These are phyloP conservation scores for Diutina pseudorugosa DNA, from an alignment of 1,139 yeast species.

Conservation along the genomic window DNA sequence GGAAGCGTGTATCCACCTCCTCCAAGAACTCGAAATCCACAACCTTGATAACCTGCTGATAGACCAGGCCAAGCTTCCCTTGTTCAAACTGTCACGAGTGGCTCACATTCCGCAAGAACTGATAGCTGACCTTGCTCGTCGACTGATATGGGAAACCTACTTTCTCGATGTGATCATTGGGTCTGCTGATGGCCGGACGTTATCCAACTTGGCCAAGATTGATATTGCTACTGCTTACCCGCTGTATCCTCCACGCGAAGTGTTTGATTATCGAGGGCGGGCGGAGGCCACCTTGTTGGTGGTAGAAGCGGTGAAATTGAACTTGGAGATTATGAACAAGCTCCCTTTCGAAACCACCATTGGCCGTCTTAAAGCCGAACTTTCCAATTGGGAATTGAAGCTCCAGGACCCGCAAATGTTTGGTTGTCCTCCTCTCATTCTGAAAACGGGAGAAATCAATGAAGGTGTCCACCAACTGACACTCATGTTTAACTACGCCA, in stretches of 20 bases:
- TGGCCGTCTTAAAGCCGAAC: constrained; percentile 24
- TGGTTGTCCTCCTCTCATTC: constrained; percentile 27
- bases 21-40: constrained; percentile 22
- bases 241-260: constrained; percentile 15
- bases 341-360: constrained; percentile 22
- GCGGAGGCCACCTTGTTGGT: constrained; percentile 35
- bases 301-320: constrained; percentile 33
- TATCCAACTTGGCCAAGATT: constrained; percentile 23
- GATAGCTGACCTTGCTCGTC: constrained; percentile 24
- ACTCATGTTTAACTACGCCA: constrained; percentile 33
- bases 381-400: constrained; percentile 37
- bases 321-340: constrained; percentile 27
- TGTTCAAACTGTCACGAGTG: constrained; percentile 9
- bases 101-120: constrained; percentile 9
- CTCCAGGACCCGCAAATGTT: constrained; percentile 30
- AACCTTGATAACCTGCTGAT: constrained; percentile 15
- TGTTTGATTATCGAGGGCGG: constrained; percentile 34
- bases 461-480: constrained; percentile 40
- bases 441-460: constrained; percentile 28
- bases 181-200: constrained; percentile 37
- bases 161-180: constrained; percentile 38
- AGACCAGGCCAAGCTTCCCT: neutral
- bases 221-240: constrained; percentile 25
- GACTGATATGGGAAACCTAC: constrained; percentile 37
- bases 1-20: constrained; percentile 23